Percentiles rank a stretch among this genome's conserved stretches.
These are phyloP conservation scores for Dactylellina haptotyla DNA, from an alignment of 2,329 filamentous ascomycete species.

Conservation along the genomic window DNA sequence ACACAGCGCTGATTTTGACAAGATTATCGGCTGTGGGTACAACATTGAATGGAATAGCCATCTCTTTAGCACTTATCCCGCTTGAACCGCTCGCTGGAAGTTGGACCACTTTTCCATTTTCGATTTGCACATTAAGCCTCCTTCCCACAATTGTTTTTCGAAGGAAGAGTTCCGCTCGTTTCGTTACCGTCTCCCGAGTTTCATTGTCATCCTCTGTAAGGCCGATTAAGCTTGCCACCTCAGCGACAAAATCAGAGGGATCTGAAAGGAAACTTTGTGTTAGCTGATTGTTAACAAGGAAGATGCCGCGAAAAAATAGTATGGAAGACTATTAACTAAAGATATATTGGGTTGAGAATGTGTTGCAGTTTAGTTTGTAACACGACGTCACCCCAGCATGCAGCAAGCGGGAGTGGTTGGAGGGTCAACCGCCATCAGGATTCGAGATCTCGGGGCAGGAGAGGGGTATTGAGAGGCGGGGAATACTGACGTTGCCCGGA, in stretches of 20 bases:
- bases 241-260: conserved; percentile 37
- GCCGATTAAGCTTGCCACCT: conserved; percentile 32
- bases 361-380: conserved; percentile 3
- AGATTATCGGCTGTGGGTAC: conserved; percentile 11
- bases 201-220: conserved; percentile 44
- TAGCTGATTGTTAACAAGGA: too few species aligned
- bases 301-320: too few species aligned
- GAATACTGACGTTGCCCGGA: conserved; percentile 33
- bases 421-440: too few species aligned
- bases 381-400: conserved; percentile 5
- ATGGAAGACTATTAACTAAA: too few species aligned
- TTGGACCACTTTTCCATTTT: conserved; percentile 28
- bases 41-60: conserved; percentile 14
- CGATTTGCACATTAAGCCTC: conserved; percentile 27
- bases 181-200: conserved; percentile 29
- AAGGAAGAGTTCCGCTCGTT: conserved; percentile 31
- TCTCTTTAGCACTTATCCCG: conserved; percentile 42
- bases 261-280: too few species aligned
- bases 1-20: conserved; percentile 36
- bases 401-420: too few species aligned
- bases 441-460: not conserved
- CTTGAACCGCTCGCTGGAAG: conserved; percentile 36
- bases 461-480: not conserved
- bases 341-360: not conserved
- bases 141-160: conserved; percentile 43